These are phyloP conservation scores for Ogataea hybrid DNA, from an alignment of 1,139 yeast genomes.

Conservation along the genomic window DNA sequence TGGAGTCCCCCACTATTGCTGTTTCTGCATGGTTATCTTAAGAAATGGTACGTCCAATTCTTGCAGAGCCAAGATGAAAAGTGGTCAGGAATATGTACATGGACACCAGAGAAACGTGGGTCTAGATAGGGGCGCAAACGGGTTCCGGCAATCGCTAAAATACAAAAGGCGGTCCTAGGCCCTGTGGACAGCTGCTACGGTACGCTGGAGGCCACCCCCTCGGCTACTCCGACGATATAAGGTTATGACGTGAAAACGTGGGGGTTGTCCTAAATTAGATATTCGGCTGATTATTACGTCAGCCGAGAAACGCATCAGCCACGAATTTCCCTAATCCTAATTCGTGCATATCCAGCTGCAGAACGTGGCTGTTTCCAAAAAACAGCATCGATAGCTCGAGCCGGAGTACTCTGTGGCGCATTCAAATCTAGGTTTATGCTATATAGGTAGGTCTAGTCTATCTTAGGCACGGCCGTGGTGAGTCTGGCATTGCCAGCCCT, in stretches of 20 bases:
- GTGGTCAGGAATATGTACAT: neutral
- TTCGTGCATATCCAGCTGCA: neutral
- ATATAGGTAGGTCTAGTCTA: too few relatives aligned
- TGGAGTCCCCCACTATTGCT: neutral
- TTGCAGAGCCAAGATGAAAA: neutral
- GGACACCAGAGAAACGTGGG: neutral
- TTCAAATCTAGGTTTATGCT: too few relatives aligned
- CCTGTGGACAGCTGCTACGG: too few relatives aligned
- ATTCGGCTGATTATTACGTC: neutral
- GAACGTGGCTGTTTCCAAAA: neutral
- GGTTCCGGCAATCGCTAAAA: too few relatives aligned
- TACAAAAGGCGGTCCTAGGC: too few relatives aligned
- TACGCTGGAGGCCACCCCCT: too few relatives aligned
- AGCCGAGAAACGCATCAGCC: neutral
- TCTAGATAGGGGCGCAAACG: too few relatives aligned
- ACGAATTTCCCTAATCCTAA: neutral
- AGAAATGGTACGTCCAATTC: neutral
- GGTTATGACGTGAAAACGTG: neutral
- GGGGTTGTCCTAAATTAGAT: too few relatives aligned
- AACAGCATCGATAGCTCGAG: neutral
- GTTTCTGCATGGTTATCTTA: neutral
- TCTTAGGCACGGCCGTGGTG: too few relatives aligned
- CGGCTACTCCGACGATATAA: neutral
- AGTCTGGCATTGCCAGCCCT: too few relatives aligned
- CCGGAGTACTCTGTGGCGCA: too few relatives aligned